phyloP scores from a whole-genome alignment of 495 filamentous ascomycete species.

The Cryomyces antarcticus region DNA sequence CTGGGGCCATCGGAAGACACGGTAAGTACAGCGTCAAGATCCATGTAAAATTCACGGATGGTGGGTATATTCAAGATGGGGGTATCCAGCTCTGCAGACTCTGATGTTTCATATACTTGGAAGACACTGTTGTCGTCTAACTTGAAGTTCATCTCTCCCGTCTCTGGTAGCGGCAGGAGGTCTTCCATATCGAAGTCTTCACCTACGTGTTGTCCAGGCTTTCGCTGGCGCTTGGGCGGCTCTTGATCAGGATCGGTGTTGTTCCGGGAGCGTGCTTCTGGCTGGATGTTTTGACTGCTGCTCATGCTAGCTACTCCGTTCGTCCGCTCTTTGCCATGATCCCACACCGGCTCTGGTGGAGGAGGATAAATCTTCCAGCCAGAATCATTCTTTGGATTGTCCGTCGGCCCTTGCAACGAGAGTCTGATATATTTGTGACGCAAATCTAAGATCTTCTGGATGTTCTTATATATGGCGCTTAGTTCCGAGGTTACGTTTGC shows the following conservation, averaged over 20 bases:
- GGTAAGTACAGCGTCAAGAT: slow-evolving; percentile 67
- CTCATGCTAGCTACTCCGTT: slow-evolving; percentile 28
- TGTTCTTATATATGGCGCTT: slow-evolving; percentile 64
- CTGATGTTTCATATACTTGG: slow-evolving; percentile 60
- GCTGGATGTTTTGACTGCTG: slow-evolving; percentile 29
- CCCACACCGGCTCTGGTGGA: slow-evolving; percentile 79
- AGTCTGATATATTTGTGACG: slow-evolving; percentile 73
- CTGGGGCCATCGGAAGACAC: slow-evolving; percentile 85
- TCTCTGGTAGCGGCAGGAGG: slow-evolving; percentile 44
- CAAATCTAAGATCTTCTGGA: slow-evolving; percentile 64
- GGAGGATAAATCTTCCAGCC: slow-evolving; percentile 79
- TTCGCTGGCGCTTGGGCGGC: slow-evolving; percentile 28
- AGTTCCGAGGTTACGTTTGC: slow-evolving; percentile 63
- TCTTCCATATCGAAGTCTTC: slow-evolving; percentile 76
- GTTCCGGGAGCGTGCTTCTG: slow-evolving; percentile 8
- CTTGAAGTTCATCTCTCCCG: slow-evolving; percentile 48
- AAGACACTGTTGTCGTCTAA: slow-evolving; percentile 75
- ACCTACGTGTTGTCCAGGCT: slow-evolving; percentile 78
- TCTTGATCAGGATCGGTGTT: slow-evolving; percentile 1
- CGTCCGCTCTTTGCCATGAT: slow-evolving; percentile 37
- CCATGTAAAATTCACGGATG: slow-evolving; percentile 83
- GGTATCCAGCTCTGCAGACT: slow-evolving; percentile 34
- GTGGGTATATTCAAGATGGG: slow-evolving; percentile 70
- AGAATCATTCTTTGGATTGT: slow-evolving; percentile 73
- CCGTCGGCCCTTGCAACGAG: slow-evolving; percentile 58